These are phyloP conservation scores for Trichoderma gamsii DNA, from an alignment of 495 filamentous ascomycete genomes.

Conservation along the genomic window DNA sequence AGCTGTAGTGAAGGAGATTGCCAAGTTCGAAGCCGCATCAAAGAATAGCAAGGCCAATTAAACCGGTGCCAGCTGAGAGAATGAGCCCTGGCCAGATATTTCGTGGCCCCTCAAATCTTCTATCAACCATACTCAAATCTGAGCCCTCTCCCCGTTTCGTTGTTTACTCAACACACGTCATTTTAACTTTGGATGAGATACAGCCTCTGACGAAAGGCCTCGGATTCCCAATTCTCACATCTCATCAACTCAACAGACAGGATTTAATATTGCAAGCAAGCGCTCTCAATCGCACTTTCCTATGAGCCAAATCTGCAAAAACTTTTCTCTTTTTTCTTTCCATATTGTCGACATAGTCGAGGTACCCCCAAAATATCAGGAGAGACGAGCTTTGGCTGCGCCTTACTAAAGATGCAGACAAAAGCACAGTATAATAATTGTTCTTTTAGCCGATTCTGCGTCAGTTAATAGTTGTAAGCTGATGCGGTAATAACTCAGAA, in stretches of 20 bases:
- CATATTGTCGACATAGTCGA: not conserved
- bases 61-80: not conserved
- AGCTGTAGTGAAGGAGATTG: slow-evolving; percentile 62
- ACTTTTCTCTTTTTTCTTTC: not conserved
- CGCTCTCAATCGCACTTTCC: slow-evolving; percentile 1
- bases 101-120: not conserved
- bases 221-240: not conserved
- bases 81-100: not conserved
- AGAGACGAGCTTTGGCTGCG: not conserved
- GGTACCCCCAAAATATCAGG: not conserved
- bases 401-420: not conserved
- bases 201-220: not conserved
- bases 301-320: not conserved
- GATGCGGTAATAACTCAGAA: not conserved
- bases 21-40: slow-evolving; percentile 43
- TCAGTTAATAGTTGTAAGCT: not conserved
- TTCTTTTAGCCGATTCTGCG: not conserved
- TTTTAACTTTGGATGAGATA: not conserved
- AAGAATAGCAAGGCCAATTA: slow-evolving; percentile 16
- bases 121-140: not conserved
- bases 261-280: slow-evolving; percentile 11
- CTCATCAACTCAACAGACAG: not conserved
- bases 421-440: not conserved
- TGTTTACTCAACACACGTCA: not conserved
- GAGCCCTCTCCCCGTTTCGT: not conserved